Base-by-base conservation (phyloP, 495 filamentous ascomycete genomes). In the Lasiosphaeria miniovina region DNA sequence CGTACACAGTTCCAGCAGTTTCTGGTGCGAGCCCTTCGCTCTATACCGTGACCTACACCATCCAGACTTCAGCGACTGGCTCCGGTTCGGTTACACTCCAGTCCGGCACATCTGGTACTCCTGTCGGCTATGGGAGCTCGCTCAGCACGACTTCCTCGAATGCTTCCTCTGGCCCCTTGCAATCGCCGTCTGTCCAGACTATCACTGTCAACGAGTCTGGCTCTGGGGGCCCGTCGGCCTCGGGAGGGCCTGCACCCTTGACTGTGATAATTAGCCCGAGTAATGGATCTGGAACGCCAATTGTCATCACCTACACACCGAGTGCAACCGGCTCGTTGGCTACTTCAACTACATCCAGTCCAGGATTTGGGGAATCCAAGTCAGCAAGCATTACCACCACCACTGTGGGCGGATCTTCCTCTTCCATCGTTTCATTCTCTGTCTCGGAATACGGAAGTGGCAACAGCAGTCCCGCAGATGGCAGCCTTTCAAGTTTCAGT, bases 31-130 rank as follows among this genome's bases (percentile, higher is more conserved):
- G 35, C 9, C 34, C 15, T n/a, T 61, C 62, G 11, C 14, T 60
- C 5, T 70, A 69, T 57, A 54, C 60, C 3, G 67, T 69, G 17
- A 63, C 63, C 7, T 69, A 68, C 55, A 67, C 65, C 3, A 8
- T 40, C 31, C 51, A 24, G 10, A 54, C 56, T 3, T 57, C 56
- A 0, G n/a, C 57, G 7, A 17, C 46, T 31, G 48, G 1, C 14
- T 49, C 33, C 12, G 53, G 11, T 3, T 50, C 49, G 24, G 4
- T 38, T 49, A 11, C 54, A 1, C 4, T 17, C 6, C 54, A 48
- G 7, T 36, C 54, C 2, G 5, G 3, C 8, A 36, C 54, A 9
- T 17, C 54, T 36, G 40, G 14, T 14, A 15, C 40, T 5, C 52
- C 58, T 31, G 52, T n/a, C 24, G 58, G 58, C 6, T 49, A 62